Conservation (phyloP, 176 grass and related monocot genomes). For the Eleusine indica region DNA sequence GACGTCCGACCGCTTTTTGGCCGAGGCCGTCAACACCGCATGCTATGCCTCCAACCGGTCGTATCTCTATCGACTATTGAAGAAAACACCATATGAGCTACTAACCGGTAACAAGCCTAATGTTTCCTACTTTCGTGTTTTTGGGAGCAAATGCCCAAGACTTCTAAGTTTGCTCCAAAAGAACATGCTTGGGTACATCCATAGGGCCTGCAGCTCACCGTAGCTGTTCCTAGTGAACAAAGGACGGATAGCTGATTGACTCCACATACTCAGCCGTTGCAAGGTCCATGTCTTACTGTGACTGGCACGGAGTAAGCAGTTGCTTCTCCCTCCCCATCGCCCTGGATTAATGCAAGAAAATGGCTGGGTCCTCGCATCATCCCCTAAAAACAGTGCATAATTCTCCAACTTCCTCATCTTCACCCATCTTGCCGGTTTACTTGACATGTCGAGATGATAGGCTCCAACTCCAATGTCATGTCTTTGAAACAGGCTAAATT, state of each 20-base stretch:
- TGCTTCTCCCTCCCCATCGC: constrained; percentile 46
- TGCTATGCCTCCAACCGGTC: too few species aligned
- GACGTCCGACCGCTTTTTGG: too few species aligned
- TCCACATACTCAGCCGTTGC: constrained; percentile 3
- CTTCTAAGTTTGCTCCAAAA: too few species aligned
- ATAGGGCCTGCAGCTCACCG: constrained; percentile 4
- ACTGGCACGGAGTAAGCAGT: constrained; percentile 29
- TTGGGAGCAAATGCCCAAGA: too few species aligned
- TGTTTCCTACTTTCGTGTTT: too few species aligned
- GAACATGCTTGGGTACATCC: constrained; percentile 53
- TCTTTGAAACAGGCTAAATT: neutral
- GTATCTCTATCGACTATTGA: too few species aligned
- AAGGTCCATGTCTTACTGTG: neutral
- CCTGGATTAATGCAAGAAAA: constrained; percentile 39
- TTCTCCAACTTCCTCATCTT: constrained; percentile 40
- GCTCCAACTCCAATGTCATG: neutral
- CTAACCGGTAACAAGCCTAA: too few species aligned
- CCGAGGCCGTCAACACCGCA: too few species aligned
- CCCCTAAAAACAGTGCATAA: constrained; percentile 42
- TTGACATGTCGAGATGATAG: constrained; percentile 34
- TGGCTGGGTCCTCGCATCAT: neutral
- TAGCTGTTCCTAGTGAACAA: neutral
- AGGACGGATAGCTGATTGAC: neutral
- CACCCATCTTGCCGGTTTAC: constrained; percentile 23
- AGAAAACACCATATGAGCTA: too few species aligned